A percentile compares a stretch with the other conserved stretches of the same genome.
Evolutionary conservation across 1,139 yeast genomes (phyloP).

Genomic region (Yamadazyma pseudoaaseri): DNA sequence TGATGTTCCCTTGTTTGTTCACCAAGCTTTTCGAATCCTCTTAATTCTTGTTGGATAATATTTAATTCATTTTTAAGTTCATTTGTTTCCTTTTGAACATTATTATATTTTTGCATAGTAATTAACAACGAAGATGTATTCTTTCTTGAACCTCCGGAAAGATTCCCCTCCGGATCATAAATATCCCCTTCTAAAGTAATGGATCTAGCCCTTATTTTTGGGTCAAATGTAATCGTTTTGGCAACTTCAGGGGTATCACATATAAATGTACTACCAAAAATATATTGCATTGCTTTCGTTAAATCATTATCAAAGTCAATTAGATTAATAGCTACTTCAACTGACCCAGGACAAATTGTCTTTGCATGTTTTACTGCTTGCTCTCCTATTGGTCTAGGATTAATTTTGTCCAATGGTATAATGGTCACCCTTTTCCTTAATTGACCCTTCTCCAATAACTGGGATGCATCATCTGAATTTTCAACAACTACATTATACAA

Average conservation of each 20-base stretch:
- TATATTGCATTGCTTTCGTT: slow-evolving; percentile 81
- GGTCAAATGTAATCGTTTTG: slow-evolving; percentile 81
- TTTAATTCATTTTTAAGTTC: slow-evolving; percentile 39
- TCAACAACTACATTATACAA: slow-evolving; percentile 91
- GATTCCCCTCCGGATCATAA: slow-evolving; percentile 94
- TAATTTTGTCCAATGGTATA: slow-evolving; percentile 86
- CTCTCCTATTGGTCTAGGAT: slow-evolving; percentile 50
- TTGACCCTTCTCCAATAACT: slow-evolving; percentile 74
- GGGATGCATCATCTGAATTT: slow-evolving; percentile 78
- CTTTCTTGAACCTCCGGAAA: slow-evolving; percentile 91
- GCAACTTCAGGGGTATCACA: slow-evolving; percentile 90
- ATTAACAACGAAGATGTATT: slow-evolving; percentile 57
- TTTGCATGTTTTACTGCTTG: slow-evolving; percentile 59
- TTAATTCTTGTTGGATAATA: slow-evolving; percentile 40
- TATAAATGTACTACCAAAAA: slow-evolving; percentile 84
- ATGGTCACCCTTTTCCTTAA: slow-evolving; percentile 84
- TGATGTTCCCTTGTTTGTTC: slow-evolving; percentile 57
- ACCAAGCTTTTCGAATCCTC: slow-evolving; percentile 45
- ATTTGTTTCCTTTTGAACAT: slow-evolving; percentile 40
- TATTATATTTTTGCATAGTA: slow-evolving; percentile 68
- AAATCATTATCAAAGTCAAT: slow-evolving; percentile 74
- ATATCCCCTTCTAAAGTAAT: slow-evolving; percentile 92
- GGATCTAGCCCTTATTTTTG: slow-evolving; percentile 75
- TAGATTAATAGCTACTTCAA: slow-evolving; percentile 80
- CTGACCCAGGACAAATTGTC: slow-evolving; percentile 73